A percentile compares a stretch with the other conserved stretches of the same genome.
Conservation (phyloP, 352 stramenopile genomes). For the Bremia lactucae region DNA sequence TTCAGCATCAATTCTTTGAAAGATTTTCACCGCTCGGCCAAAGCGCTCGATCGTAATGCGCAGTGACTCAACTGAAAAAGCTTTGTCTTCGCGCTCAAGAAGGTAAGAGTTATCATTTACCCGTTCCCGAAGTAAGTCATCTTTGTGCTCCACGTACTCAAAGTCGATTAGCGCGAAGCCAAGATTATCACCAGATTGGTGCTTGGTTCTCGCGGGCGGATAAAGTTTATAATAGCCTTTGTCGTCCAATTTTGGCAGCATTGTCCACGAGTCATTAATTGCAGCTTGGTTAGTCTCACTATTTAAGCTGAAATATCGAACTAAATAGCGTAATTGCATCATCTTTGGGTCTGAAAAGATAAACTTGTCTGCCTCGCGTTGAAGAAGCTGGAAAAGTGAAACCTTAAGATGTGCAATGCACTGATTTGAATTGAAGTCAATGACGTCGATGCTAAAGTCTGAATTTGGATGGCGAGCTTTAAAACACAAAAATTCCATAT, state of each 20-base stretch:
- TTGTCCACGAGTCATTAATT: constrained; percentile 26
- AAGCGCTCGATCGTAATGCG: constrained; percentile 66
- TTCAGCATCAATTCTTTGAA: constrained; percentile 67
- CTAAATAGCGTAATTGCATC: constrained; percentile 29
- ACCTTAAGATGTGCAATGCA: constrained; percentile 56
- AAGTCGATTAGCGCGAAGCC: constrained; percentile 48
- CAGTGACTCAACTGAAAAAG: constrained; percentile 74
- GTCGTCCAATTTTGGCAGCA: constrained; percentile 23
- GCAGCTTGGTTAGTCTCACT: constrained; percentile 23
- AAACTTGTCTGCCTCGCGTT: constrained; percentile 59
- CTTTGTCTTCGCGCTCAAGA: constrained; percentile 56
- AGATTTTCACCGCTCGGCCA: constrained; percentile 44
- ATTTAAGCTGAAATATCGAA: constrained; percentile 39
- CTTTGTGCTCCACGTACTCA: constrained; percentile 62
- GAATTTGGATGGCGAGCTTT: constrained; percentile 49
- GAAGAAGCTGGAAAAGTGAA: constrained; percentile 72
- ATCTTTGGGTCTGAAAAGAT: constrained; percentile 40
- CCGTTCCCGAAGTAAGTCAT: constrained; percentile 54
- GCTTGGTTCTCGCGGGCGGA: constrained; percentile 21
- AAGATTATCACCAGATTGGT: constrained; percentile 27
- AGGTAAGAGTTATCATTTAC: constrained; percentile 40
- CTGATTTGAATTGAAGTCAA: constrained; percentile 76
- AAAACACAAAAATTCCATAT: constrained; percentile 75
- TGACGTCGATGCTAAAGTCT: constrained; percentile 56
- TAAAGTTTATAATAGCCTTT: constrained; percentile 42